Evolutionary conservation across 23 red algal species (phyloP).

Genomic region (Gracilaria domingensis): DNA sequence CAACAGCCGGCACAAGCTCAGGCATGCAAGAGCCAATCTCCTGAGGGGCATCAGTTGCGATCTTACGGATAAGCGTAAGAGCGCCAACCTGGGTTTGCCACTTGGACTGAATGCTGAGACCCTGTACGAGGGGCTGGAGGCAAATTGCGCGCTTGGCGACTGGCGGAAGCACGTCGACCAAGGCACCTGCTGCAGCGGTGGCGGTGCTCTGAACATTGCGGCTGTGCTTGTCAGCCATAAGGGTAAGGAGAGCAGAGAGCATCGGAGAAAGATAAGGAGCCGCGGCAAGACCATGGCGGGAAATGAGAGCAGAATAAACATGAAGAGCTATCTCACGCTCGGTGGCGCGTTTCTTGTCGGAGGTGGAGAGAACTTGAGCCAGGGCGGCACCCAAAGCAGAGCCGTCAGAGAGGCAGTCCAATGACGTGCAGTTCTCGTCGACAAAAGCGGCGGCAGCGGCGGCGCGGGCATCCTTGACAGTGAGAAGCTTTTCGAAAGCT

Average conservation of each 20-base stretch:
- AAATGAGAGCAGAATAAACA: conserved; percentile 34
- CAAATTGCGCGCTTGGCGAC: conserved; percentile 75
- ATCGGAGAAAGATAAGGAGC: conserved; percentile 66
- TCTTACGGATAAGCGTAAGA: conserved; percentile 66
- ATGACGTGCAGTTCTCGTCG: conserved; percentile 13
- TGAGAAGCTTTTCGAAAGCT: conserved; percentile 32
- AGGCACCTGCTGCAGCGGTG: conserved; percentile 26
- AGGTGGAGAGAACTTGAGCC: conserved; percentile 41
- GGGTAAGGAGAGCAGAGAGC: conserved; percentile 47
- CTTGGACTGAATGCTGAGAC: conserved; percentile 76
- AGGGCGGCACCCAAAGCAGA: conserved; percentile 35
- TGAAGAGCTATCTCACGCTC: conserved; percentile 63
- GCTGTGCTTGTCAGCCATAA: conserved; percentile 81
- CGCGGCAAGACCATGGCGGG: conserved; percentile 10
- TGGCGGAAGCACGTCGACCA: conserved; percentile 57
- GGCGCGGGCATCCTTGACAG: conserved; percentile 39
- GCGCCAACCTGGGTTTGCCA: conserved; percentile 83
- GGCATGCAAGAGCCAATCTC: conserved; percentile 87
- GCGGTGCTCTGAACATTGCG: conserved; percentile 66
- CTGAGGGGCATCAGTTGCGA: conserved; percentile 76
- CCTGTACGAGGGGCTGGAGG: conserved; percentile 53
- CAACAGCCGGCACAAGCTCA: conserved; percentile 75
- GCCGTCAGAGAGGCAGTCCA: conserved; percentile 5
- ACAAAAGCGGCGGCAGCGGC: conserved; percentile 49
- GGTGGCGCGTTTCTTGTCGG: conserved; percentile 80